Evolutionary conservation across 148 eudicot genomes (phyloP).

Genomic region (Silene conica): DNA sequence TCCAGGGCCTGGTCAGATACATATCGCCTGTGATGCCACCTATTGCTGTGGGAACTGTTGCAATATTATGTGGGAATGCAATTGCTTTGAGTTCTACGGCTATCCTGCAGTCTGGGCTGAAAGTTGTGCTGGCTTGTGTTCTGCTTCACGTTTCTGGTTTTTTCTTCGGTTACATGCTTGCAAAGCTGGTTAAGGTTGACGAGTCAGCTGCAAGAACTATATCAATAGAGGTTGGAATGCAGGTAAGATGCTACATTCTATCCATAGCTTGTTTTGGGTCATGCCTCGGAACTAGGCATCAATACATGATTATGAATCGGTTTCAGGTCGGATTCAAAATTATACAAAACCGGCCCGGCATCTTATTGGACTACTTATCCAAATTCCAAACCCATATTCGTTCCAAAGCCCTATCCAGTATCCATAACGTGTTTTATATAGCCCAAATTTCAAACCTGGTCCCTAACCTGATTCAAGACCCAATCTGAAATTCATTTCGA

Average conservation of each 20-base stretch:
- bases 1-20: constrained; percentile 52
- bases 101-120: constrained; percentile 62
- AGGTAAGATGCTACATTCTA: constrained; percentile 36
- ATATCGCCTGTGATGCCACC: constrained; percentile 82
- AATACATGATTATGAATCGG: background rate
- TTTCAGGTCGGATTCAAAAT: background rate
- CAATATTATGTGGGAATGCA: constrained; percentile 73
- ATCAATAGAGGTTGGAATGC: constrained; percentile 91
- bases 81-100: constrained; percentile 76
- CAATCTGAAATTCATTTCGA: no score
- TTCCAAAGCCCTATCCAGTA: no score
- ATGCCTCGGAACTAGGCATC: background rate
- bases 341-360: background rate
- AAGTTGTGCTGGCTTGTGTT: constrained; percentile 51
- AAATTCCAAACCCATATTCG: no score
- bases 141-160: constrained; percentile 73
- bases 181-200: constrained; percentile 60
- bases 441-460: no score
- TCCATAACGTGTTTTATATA: no score
- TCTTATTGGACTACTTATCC: no score
- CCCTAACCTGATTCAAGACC: no score
- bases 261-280: background rate
- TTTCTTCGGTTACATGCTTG: constrained; percentile 62
- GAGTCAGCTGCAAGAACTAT: constrained; percentile 62
- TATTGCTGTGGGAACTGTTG: constrained; percentile 74